Conservation (phyloP, 768 basidiomycete species). For the Gymnopilus junonius region DNA sequence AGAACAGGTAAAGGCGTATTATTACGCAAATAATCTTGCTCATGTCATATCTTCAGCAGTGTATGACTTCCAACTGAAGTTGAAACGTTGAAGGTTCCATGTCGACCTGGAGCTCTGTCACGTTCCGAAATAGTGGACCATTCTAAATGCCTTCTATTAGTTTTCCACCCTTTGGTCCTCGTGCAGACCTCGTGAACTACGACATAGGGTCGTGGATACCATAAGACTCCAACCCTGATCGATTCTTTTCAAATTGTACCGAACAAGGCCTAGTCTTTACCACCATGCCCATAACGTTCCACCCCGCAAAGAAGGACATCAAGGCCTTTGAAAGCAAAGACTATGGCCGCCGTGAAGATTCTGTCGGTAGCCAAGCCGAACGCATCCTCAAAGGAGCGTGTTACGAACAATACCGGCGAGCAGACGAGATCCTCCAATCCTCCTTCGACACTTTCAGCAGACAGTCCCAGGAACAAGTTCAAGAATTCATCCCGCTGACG, state of each 20-base stretch:
- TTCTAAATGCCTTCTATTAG: no score
- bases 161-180: neutral
- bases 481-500: neutral
- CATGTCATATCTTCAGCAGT: no score
- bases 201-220: neutral
- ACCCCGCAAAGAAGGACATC: conserved; percentile 3
- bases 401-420: conserved; percentile 3
- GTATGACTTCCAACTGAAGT: no score
- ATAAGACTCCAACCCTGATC: neutral
- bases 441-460: conserved; percentile 3
- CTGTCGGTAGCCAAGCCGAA: neutral
- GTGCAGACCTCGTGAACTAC: conserved; percentile 3
- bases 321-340: neutral
- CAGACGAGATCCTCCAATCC: conserved; percentile 5
- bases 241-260: neutral
- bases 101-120: no score
- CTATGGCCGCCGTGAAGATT: neutral
- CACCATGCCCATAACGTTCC: conserved; percentile 7
- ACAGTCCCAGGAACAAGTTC: neutral
- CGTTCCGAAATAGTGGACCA: no score
- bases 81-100: no score
- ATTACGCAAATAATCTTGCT: no score
- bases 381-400: conserved; percentile 5
- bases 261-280: neutral
- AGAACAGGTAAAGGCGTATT: no score